Conservation (phyloP, 352 stramenopile species). For the Pythium sukuiense region DNA sequence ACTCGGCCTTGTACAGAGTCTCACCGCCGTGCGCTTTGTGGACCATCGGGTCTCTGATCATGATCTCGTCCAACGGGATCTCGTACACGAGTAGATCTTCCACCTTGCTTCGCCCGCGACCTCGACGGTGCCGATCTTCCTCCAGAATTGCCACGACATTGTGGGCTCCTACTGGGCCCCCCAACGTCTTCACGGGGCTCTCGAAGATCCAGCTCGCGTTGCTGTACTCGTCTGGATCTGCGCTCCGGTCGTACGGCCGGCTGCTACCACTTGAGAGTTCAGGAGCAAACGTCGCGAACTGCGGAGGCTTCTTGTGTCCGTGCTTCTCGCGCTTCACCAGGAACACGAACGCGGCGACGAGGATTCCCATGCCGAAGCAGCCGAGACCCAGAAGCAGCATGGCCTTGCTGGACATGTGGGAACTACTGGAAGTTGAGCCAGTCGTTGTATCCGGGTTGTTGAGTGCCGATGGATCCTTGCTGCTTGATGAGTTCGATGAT, state of each 20-base stretch:
- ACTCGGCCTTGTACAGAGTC: slow-evolving; percentile 59
- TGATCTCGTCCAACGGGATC: slow-evolving; percentile 69
- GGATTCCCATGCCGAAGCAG: slow-evolving; percentile 29
- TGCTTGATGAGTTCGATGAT: not conserved
- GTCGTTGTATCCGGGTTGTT: slow-evolving; percentile 2
- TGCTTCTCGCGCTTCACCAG: slow-evolving; percentile 17
- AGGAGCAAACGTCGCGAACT: slow-evolving; percentile 15
- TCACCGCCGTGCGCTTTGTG: slow-evolving; percentile 18
- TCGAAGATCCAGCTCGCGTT: slow-evolving; percentile 56
- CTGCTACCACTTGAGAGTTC: slow-evolving; percentile 13
- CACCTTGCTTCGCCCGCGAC: slow-evolving; percentile 48
- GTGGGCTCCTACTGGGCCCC: slow-evolving; percentile 20
- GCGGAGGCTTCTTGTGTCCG: slow-evolving; percentile 1
- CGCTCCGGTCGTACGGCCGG: slow-evolving; percentile 30
- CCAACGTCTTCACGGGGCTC: slow-evolving; percentile 28
- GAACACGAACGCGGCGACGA: slow-evolving; percentile 28
- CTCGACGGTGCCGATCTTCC: slow-evolving; percentile 42
- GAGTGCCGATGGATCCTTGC: slow-evolving; percentile 6
- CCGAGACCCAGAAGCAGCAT: slow-evolving; percentile 23
- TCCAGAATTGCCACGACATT: slow-evolving; percentile 65
- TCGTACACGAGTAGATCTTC: slow-evolving; percentile 78
- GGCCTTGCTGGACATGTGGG: slow-evolving; percentile 21
- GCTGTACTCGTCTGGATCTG: slow-evolving; percentile 40
- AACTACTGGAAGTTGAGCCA: slow-evolving; percentile 1
- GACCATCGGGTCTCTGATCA: slow-evolving; percentile 39